A percentile compares a stretch with the other conserved stretches of the same genome.
phyloP scores from a whole-genome alignment of 1,284 basidiomycete genomes.

The Irpex sp. region DNA sequence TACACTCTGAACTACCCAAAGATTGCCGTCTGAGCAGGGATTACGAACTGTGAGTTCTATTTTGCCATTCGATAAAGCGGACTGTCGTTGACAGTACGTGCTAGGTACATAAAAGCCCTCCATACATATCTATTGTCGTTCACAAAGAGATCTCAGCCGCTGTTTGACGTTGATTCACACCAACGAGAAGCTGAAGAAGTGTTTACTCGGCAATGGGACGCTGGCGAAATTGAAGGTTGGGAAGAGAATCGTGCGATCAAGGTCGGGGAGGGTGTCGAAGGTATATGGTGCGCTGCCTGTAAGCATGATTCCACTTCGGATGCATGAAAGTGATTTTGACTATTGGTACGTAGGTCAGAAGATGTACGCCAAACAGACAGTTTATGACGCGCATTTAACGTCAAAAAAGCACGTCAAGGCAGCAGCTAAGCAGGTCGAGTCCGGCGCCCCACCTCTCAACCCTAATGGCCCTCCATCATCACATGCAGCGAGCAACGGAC shows the following conservation, averaged over 20 bases:
- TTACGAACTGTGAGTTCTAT: conserved; percentile 66
- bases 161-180: conserved; percentile 74
- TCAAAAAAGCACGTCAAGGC: conserved; percentile 96
- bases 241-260: conserved; percentile 44
- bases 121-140: conserved; percentile 86
- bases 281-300: conserved; percentile 97
- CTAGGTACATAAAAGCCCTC: conserved; percentile 77
- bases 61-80: background rate
- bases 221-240: conserved; percentile 75
- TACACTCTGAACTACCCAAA: conserved; percentile 70
- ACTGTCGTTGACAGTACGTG: background rate
- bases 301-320: conserved; percentile 28
- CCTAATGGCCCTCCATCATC: conserved; percentile 52
- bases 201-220: conserved; percentile 81
- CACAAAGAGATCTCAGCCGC: conserved; percentile 80
- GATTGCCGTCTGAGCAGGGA: conserved; percentile 72
- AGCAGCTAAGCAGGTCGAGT: conserved; percentile 58
- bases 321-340: background rate
- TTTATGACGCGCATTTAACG: conserved; percentile 93
- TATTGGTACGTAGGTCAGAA: conserved; percentile 72
- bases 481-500: conserved; percentile 17
- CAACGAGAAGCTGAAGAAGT: conserved; percentile 59
- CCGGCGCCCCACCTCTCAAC: conserved; percentile 48
- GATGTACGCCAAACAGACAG: conserved; percentile 93
- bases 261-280: conserved; percentile 38